These are phyloP conservation scores for Sporisorium scitamineum DNA, from an alignment of 1,284 basidiomycete genomes.

Conservation along the genomic window DNA sequence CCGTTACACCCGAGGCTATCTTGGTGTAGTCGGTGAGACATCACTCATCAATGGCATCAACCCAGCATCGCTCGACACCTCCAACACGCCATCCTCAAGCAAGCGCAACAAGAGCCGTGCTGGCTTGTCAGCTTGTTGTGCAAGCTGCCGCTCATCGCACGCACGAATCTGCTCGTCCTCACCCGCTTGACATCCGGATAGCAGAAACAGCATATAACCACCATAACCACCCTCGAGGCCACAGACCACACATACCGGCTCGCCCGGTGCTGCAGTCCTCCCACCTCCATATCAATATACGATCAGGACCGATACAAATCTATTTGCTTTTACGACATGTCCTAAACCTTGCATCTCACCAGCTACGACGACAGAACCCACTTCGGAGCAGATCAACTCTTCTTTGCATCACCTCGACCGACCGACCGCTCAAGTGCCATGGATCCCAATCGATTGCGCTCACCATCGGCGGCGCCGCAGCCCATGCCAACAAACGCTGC, in stretches of 20 bases:
- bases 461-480: constrained; percentile 23
- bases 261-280: too few species aligned
- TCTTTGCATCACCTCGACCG: constrained; percentile 1
- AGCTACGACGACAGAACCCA: not conserved
- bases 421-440: too few species aligned
- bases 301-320: too few species aligned
- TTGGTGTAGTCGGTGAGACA: not conserved
- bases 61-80: not conserved
- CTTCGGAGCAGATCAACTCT: not conserved
- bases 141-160: not conserved
- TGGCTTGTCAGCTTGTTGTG: not conserved
- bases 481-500: constrained; percentile 18
- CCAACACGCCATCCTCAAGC: not conserved
- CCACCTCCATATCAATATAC: too few species aligned
- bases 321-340: not conserved
- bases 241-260: not conserved
- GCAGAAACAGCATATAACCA: not conserved
- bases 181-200: not conserved
- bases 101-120: not conserved
- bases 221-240: not conserved
- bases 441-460: constrained; percentile 39
- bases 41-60: not conserved
- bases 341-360: not conserved
- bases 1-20: constrained; percentile 1
- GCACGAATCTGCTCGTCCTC: not conserved